Evolutionary conservation across 495 filamentous ascomycete genomes (phyloP), one percentile per base, ranked within the genome.

Genomic region (Trichocladium uniseriatum): DNA sequence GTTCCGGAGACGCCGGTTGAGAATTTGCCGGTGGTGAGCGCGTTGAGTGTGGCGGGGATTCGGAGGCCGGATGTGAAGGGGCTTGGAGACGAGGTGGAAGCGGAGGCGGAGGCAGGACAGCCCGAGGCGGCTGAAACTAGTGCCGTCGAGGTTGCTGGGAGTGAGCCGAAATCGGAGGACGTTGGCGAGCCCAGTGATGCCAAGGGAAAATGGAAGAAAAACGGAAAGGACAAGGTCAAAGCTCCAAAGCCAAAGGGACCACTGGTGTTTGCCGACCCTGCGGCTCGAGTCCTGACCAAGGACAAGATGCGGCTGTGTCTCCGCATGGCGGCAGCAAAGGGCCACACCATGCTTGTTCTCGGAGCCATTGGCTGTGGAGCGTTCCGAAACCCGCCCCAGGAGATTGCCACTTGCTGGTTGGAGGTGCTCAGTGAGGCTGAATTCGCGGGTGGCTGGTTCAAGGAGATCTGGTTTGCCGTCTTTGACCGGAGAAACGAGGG

Each of bases 301-400:
- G 60, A 70, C 10, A 84, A 84, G 56, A 85, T 86, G 64, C 65
- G 79, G 21, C 42, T 77, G 35, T 67, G 71, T 20, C 66, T 85
- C 20, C 71, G 79, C 3, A 63, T 82, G 16, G 74, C 78, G 15
- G 80, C 67, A 8, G 46, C 54, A 3, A 68, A 73, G 19, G 69
- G 66, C 9, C 79, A 82, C 56, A 64, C 69, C 13, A 66, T 68
- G 57, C 54, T 86, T 11, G 74, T 85, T 11, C 69, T 86, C 2
- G 80, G 81, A 0, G 81, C 81, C 0, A 53, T 87, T 16, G 83
- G 83, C 1, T 85, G 82, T 49, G 82, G 81, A 1, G 78, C 70
- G 3, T 84, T 82, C 62, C 53, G 46, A 6, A 82, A 85, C 53
- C 83, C 83, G 19, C 64, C 61, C 0, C 52, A 63, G 10, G 74